phyloP scores from a whole-genome alignment of 805 yeast genomes.

The Scheffersomyces stipitis region DNA sequence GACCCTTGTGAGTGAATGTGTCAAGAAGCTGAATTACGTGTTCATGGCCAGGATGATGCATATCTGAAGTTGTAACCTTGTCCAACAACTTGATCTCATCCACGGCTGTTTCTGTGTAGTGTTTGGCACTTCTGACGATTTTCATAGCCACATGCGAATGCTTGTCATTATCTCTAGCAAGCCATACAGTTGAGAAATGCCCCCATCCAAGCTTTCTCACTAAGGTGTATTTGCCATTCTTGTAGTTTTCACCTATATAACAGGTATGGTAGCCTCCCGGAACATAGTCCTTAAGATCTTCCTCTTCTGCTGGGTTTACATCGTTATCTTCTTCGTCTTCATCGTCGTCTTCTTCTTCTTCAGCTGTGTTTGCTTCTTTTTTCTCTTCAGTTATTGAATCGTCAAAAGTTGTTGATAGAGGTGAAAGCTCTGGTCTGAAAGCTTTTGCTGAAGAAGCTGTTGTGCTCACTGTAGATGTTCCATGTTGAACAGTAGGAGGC shows the following conservation, averaged over 20 bases:
- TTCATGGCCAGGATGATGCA: conserved; percentile 74
- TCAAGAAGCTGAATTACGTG: conserved; percentile 81
- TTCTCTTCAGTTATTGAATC: conserved; percentile 9
- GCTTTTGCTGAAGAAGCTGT: conserved; percentile 33
- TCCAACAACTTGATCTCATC: conserved; percentile 86
- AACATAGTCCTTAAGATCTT: conserved; percentile 78
- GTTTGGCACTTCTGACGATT: conserved; percentile 86
- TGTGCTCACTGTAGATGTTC: conserved; percentile 30
- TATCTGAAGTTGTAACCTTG: conserved; percentile 60
- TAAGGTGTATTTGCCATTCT: conserved; percentile 70
- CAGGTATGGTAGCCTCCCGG: conserved; percentile 98
- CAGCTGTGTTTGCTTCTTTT: conserved; percentile 3
- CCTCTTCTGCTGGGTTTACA: conserved; percentile 63
- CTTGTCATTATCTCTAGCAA: conserved; percentile 60
- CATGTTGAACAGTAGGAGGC: conserved; percentile 17
- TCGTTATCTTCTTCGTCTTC: conserved; percentile 24
- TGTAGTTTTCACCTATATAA: conserved; percentile 79
- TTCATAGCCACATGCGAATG: conserved; percentile 88
- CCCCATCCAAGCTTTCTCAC: conserved; percentile 98
- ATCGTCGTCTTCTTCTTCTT: conserved; percentile 9
- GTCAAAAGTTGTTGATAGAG: conserved; percentile 36
- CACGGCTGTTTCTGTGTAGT: conserved; percentile 89
- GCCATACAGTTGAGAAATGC: conserved; percentile 94
- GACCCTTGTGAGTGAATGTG: conserved; percentile 82
- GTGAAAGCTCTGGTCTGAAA: conserved; percentile 37